Base-by-base conservation (phyloP, 495 filamentous ascomycete species). In the Hypoxylon crocopeplum region DNA sequence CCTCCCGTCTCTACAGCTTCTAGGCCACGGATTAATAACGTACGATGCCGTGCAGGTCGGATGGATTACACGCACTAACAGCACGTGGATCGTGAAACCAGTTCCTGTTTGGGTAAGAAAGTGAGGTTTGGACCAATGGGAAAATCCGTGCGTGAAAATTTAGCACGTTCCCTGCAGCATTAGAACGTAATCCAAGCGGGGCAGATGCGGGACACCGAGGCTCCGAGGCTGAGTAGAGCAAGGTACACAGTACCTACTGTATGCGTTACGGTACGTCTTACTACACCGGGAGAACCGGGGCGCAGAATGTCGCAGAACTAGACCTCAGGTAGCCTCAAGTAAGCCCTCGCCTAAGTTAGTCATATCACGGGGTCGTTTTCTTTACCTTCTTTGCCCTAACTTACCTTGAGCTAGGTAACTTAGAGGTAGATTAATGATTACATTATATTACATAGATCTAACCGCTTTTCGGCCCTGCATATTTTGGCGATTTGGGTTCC, bases 31-130 rank as follows among this genome's bases (percentile, higher is more conserved):
- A 38, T 15, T 55, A 41, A 44, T 33, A 62, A 56, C 51, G 21
- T 62, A 56, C 51, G 46, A 62, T 62, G 51, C 51, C 46, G 40
- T 32, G 12, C 30, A 56, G 59, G 24, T 17, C 30, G 46, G 45
- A 24, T 20, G 19, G 21, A 44, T 38, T 49, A 19, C 20, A 34
- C 29, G 46, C 27, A 32, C 50, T 32, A n/a, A 44, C 15, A 41
- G 24, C 48, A 58, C 48, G 48, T 58, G 53, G 36, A 33, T 37
- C 19, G 34, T 49, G 50, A 52, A 49, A 25, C 50, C 49, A 53
- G 15, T 58, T 57, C 60, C 60, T 17, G 3, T 64, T 64, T 49
- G 40, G 60, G 60, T 49, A 64, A 58, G 60, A 64, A 58, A 64
- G 8, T 16, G 15, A 6, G 15, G 15, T 34, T 33, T 54, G 3